Base-by-base conservation (phyloP, 495 filamentous ascomycete species). In the Xylaria sp. region DNA sequence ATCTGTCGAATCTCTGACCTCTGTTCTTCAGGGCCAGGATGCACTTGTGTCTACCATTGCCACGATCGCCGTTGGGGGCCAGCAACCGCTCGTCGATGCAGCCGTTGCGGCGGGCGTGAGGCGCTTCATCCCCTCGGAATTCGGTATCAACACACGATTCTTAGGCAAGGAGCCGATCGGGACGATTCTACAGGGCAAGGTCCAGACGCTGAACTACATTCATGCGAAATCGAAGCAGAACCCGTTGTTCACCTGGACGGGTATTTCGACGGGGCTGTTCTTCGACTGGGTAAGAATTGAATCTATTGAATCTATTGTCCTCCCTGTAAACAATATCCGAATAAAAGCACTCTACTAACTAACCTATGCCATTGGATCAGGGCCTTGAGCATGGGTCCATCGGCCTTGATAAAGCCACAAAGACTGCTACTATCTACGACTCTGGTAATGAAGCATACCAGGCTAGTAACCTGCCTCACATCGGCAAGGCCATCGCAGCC, bases 71-170 rank as follows among this genome's bases (percentile, higher is more conserved):
- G 44, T 88, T 24, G 69, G 72, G 0, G 73, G 71, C 0, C 88
- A 92, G 68, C 77, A 76, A 9, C 67, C 74, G 0, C 80, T 90
- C 31, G 84, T 92, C 15, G 89, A 92, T 64, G 91, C 90, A 2
- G 85, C 89, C 0, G 75, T 88, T 21, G 82, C 83, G 0, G 90
- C 88, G 0, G 84, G 85, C 17, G 88, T 93, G 3, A 82, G 85
- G 75, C 85, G 90, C 35, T 90, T 90, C 71, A 81, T 93, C 53
- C 91, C 90, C 0, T 88, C 86, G 14, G 89, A 91, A 71, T 93
- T 88, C 69, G 91, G 91, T 1, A 69, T 82, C 63, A 83, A 90
- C 68, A 83, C 82, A 26, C 75, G 82, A 69, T 73, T 74, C 57
- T 57, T 79, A 3, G 68, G 72, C 29, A 74, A 70, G 41, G 73